Conservation (phyloP, 2,329 filamentous ascomycete species). For the Alternaria sp. region DNA sequence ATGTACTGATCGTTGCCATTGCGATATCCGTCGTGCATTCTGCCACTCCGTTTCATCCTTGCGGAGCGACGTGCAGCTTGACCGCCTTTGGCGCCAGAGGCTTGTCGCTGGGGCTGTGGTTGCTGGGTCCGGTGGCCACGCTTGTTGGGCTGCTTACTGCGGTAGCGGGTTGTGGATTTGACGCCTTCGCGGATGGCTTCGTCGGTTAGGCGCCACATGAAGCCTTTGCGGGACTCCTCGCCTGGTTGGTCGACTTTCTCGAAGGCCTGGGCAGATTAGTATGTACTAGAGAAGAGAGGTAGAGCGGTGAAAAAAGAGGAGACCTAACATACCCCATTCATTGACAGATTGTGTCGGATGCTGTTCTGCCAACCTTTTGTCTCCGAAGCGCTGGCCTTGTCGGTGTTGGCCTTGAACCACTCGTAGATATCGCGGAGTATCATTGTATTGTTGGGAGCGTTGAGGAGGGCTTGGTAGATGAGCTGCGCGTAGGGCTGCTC, state of each 20-base stretch:
- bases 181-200: slow-evolving; percentile 75
- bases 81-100: slow-evolving; percentile 54
- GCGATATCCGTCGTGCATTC: slow-evolving; percentile 24
- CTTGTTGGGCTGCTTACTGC: slow-evolving; percentile 55
- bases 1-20: slow-evolving; percentile 31
- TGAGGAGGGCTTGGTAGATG: slow-evolving; percentile 77
- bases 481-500: slow-evolving; percentile 81
- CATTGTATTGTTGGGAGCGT: slow-evolving; percentile 70
- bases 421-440: slow-evolving; percentile 85
- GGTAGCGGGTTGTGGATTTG: slow-evolving; percentile 76
- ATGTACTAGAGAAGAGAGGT: neutral
- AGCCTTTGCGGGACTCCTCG: slow-evolving; percentile 68
- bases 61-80: slow-evolving; percentile 48
- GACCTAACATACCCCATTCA: slow-evolving; percentile 76
- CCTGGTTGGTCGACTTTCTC: slow-evolving; percentile 57
- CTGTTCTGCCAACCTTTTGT: slow-evolving; percentile 87
- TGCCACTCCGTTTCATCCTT: slow-evolving; percentile 26
- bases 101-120: slow-evolving; percentile 50
- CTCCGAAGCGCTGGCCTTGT: slow-evolving; percentile 68
- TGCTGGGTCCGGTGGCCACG: slow-evolving; percentile 38
- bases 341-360: slow-evolving; percentile 92
- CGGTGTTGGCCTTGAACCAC: slow-evolving; percentile 85
- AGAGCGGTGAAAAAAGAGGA: neutral
- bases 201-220: slow-evolving; percentile 77
- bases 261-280: slow-evolving; percentile 56